Conservation (phyloP, 148 eudicot genomes). For the Mesembryanthemum crystallinum region DNA sequence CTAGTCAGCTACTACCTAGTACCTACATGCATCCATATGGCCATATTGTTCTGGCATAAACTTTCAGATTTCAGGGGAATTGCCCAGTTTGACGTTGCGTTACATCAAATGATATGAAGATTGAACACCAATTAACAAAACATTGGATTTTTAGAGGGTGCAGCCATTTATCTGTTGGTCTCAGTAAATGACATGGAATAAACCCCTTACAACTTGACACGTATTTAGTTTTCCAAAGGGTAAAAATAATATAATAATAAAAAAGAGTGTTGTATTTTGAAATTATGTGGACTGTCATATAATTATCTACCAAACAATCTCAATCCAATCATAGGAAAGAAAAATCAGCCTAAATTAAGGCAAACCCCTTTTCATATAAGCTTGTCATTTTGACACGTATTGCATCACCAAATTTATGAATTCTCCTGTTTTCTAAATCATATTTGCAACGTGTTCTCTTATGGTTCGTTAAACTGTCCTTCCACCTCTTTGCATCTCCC, state of each 20-base stretch:
- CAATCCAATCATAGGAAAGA: neutral
- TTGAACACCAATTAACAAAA: too few relatives aligned
- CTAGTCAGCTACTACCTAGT: too few relatives aligned
- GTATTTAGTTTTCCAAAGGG: slow-evolving; percentile 11
- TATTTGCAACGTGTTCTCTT: slow-evolving; percentile 12
- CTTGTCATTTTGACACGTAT: slow-evolving; percentile 12
- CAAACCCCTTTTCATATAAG: neutral
- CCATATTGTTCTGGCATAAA: too few relatives aligned
- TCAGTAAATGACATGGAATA: slow-evolving; percentile 10
- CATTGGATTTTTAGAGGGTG: neutral
- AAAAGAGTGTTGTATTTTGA: neutral
- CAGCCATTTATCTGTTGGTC: slow-evolving; percentile 20
- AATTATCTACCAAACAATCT: neutral
- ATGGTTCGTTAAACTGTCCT: neutral
- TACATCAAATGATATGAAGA: too few relatives aligned
- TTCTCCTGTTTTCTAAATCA: too few relatives aligned
- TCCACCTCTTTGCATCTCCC: too few relatives aligned
- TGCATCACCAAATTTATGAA: neutral
- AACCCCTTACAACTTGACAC: slow-evolving; percentile 15
- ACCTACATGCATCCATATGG: too few relatives aligned
- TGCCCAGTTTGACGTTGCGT: too few relatives aligned
- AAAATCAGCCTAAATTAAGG: slow-evolving; percentile 1
- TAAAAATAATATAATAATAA: neutral
- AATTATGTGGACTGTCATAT: slow-evolving; percentile 11
- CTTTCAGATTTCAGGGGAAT: too few relatives aligned